Evolutionary conservation across 2,329 filamentous ascomycete species (phyloP), one percentile per base, ranked within the genome.

Genomic region (Meredithiella fracta): DNA sequence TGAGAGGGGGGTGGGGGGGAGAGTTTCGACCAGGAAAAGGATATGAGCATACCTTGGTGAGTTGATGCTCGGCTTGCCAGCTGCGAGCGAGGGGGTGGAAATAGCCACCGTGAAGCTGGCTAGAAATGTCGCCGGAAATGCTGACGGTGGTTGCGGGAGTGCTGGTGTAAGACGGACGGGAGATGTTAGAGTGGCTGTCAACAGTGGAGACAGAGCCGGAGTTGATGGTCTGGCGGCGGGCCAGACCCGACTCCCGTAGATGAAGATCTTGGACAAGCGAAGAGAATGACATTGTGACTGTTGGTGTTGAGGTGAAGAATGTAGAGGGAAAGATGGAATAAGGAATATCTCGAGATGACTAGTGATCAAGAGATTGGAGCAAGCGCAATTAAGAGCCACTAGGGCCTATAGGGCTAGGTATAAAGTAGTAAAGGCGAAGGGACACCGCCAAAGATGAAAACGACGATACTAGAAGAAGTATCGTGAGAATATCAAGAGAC

Each of bases 31-130:
- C n/a, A n/a, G n/a, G n/a, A n/a, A n/a, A n/a, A n/a, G n/a, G n/a
- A n/a, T n/a, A n/a, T n/a, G n/a, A n/a, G 64, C 73, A 57, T 62
- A 86, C 86, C 80, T 91, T 91, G 60, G 86, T 91, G 67, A 92
- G 74, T 70, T 91, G 86, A 62, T 85, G 78, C 71, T 91, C 86
- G 34, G 85, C 82, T 68, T 92, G 86, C 86, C 86, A 92, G 63
- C 82, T 77, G 61, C 86, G 77, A 57, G 84, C 83, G 56, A 92
- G 74, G 50, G 86, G 85, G 64, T 92, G 86, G 63, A 81, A 83
- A 69, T 91, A 91, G 58, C 86, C 86, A 54, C 85, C 83, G 65
- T 92, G 86, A 44, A 91, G 76, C 69, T 91, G 86, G 67, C 85
- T 90, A 14, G 83, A 83, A 62, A 92, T 90, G 64, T 90, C 85